Base-by-base conservation (phyloP, 140 eudicot species). In the Cichorium intybus region DNA sequence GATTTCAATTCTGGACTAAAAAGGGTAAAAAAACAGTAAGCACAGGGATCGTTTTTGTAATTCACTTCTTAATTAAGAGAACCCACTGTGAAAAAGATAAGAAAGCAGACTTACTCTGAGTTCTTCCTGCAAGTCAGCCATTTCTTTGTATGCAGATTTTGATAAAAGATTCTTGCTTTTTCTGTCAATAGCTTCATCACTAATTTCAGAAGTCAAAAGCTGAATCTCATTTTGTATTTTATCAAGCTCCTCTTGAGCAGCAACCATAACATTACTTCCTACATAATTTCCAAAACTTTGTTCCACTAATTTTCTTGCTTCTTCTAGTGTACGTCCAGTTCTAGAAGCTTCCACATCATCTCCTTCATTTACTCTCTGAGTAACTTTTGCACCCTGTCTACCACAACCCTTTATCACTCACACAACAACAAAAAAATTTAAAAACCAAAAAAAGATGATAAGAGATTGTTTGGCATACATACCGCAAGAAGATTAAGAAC, bases 221-320 rank as follows among this genome's bases (percentile, higher is more conserved):
- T 83, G 77, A 69, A 93, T 88, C 84, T 93, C 99, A 2, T 69
- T 81, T 68, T 93, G 80, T 81, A 93, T 81, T 56, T 75, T 88
- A 66, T 68, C 62, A 48, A 93, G 99, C 87, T 93, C 99, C 66
- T 88, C 95, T 75, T 93, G 88, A 64, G 99, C 89, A 77, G 97
- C 95, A 75, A 88, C 69, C 96, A 93, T 88, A 57, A 93, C 99
- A 62, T 84, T 93, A 87, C 99, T 93, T 46, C 99, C 97, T 12
- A 93, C 95, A 71, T 93, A 93, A 79, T 93, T 93, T 53, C 99
- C 99, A 69, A 93, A 93, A 88, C 97, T 93, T 68, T 93, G 93
- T 58, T 93, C 99, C 75, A 93, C 93, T 18, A 93, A 78, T 73
- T 93, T 93, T 66, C 95, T 85, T 50, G 99, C 99, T 84, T 93